Evolutionary conservation across 192 early-diverging fungal species (phyloP), one percentile per base, ranked within the genome.

Genomic region (Backusella tarrabulga): DNA sequence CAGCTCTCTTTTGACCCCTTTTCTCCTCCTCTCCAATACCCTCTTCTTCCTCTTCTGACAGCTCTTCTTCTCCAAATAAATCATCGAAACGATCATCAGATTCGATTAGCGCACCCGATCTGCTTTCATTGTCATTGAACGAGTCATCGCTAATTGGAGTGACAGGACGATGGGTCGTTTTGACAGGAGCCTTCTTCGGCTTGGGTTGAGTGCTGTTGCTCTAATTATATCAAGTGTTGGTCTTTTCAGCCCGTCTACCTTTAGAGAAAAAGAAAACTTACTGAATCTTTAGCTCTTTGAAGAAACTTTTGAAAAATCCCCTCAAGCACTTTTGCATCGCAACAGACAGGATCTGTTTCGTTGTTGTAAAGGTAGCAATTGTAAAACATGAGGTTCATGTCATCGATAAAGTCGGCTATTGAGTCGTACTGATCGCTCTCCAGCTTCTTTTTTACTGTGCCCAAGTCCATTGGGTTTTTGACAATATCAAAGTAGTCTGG

Each of bases 311-410:
- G 85, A 76, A 94, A 93, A 68, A 89, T 81, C 3, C 79, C 81
- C 73, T 95, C 90, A 1, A 96, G 66, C 42, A 90, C 90, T 23
- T 83, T 80, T 0, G 91, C 93, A 81, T 90, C 90, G 35, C 80
- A 76, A 7, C 90, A 89, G 6, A 93, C 86, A 14, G 88, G 88
- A 21, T 92, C 87, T 12, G 91, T 87, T 44, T 77, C 81, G 6
- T 93, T 92, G 73, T 96, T 96, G 81, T 94, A 96, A 19, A 90
- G 74, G 77, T 90, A 92, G 82, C 94, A 95, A 79, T 96, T 96
- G 74, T 85, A 79, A 35, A 94, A 91, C 77, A 95, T 92, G 14
- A 94, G 86, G 34, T 87, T 86, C 36, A 94, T 86, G 56, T 90
- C 88, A 5, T 32, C 56, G 11, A 83, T 66, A 56, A 87, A 89